Conservation (phyloP, 2,329 filamentous ascomycete genomes). For the Penicillium olsonii region DNA sequence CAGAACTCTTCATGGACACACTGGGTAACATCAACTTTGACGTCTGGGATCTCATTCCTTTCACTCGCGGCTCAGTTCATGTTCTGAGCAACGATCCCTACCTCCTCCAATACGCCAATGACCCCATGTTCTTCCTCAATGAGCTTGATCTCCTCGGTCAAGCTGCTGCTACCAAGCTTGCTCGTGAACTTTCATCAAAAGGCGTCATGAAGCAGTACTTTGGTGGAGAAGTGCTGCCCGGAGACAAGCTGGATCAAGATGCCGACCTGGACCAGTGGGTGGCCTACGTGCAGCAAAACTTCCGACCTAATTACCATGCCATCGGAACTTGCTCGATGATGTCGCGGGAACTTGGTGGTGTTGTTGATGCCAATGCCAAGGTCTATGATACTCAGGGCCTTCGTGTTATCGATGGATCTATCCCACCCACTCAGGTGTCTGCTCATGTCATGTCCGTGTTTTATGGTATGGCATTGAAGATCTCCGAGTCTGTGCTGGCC, state of each 20-base stretch:
- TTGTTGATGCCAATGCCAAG: slow-evolving; percentile 31
- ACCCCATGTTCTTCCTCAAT: slow-evolving; percentile 30
- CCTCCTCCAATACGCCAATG: slow-evolving; percentile 21
- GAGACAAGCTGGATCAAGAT: slow-evolving; percentile 12
- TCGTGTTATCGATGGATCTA: slow-evolving; percentile 40
- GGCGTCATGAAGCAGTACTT: slow-evolving; percentile 22
- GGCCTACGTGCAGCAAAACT: slow-evolving; percentile 25
- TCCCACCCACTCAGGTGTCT: slow-evolving; percentile 36
- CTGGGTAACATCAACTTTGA: slow-evolving; percentile 26
- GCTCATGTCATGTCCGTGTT: slow-evolving; percentile 34
- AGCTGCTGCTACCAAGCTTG: slow-evolving; percentile 29
- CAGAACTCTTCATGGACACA: slow-evolving; percentile 32
- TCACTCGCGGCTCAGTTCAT: slow-evolving; percentile 29
- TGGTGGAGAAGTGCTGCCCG: slow-evolving; percentile 19
- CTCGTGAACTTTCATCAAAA: slow-evolving; percentile 21
- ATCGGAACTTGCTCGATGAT: slow-evolving; percentile 38
- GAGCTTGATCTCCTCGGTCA: slow-evolving; percentile 31
- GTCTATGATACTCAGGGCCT: slow-evolving; percentile 36
- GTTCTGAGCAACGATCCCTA: slow-evolving; percentile 29
- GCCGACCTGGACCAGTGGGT: slow-evolving; percentile 27
- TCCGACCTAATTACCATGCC: slow-evolving; percentile 34
- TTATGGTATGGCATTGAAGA: slow-evolving; percentile 32
- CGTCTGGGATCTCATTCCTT: slow-evolving; percentile 33
- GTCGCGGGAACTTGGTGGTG: slow-evolving; percentile 31
- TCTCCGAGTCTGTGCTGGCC: slow-evolving; percentile 19